Conservation (phyloP, 2,329 filamentous ascomycete genomes). For the Aureobasidium sp. region DNA sequence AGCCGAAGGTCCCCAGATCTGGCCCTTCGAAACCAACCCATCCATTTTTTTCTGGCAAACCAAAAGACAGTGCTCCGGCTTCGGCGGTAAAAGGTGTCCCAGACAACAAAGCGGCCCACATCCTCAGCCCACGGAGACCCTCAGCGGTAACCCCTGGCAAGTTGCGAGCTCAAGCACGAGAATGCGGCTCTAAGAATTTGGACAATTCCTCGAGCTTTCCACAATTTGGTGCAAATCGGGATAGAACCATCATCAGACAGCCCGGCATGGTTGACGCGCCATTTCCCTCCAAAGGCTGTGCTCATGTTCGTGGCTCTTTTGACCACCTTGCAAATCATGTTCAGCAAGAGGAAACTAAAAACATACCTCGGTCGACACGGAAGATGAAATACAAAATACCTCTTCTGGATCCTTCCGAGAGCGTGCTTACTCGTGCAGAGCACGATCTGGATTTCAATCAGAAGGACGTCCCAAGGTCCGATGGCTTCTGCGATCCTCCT, state of each 20-base stretch:
- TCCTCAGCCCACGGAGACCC: slow-evolving; percentile 25
- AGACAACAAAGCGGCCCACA: neutral
- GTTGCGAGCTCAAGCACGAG: slow-evolving; percentile 30
- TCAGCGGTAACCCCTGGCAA: slow-evolving; percentile 44
- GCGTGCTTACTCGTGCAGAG: slow-evolving; percentile 10
- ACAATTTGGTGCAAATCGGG: slow-evolving; percentile 15
- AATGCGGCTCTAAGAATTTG: slow-evolving; percentile 21
- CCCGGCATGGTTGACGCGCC: slow-evolving; percentile 59
- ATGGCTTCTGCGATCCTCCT: slow-evolving; percentile 18
- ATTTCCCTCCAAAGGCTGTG: slow-evolving; percentile 63
- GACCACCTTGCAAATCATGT: neutral
- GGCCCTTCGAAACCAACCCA: slow-evolving; percentile 47
- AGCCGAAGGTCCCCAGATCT: slow-evolving; percentile 23
- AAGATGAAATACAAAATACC: slow-evolving; percentile 35
- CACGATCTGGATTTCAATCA: slow-evolving; percentile 25
- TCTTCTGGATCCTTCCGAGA: slow-evolving; percentile 25
- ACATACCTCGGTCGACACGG: slow-evolving; percentile 20
- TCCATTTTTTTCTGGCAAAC: slow-evolving; percentile 62
- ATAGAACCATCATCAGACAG: slow-evolving; percentile 45
- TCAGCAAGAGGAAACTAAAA: neutral
- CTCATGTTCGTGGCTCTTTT: slow-evolving; percentile 53
- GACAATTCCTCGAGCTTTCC: slow-evolving; percentile 25
- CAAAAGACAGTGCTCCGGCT: slow-evolving; percentile 24
- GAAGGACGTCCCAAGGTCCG: slow-evolving; percentile 3
- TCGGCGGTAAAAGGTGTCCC: slow-evolving; percentile 19